Evolutionary conservation across 306 rosid genomes (phyloP), one percentile per base, ranked within the genome.

Genomic region (Notholithocarpus densiflorus): DNA sequence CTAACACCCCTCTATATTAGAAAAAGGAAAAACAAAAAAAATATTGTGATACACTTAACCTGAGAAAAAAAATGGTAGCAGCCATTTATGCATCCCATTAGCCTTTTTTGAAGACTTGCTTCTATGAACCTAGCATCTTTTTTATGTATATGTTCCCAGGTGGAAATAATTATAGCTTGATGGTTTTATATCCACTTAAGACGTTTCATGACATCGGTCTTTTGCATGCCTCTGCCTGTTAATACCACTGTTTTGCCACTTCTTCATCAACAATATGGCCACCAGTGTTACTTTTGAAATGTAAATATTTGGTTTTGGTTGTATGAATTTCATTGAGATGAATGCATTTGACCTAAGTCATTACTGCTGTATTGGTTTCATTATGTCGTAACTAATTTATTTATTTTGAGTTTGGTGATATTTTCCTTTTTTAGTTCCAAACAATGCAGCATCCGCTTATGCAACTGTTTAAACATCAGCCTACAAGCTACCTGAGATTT

Each of bases 401-500:
- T 73, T 73, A 54, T 73, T 5, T 17, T 45, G 55, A 20, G 10
- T 45, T 43, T 45, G 7, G 24, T 27, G 31, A 5, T 19, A 17
- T 73, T 34, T 72, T 73, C 52, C 34, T 69, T 45, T 45, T 15
- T 20, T 77, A 52, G 72, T 81, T 69, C 31, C n/a, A 52, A 69
- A 65, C 23, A 54, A 56, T 1, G 10, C 37, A 59, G 69, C 32
- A 37, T 65, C 48, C 73, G 57, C 71, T 32, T 72, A 19, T 71
- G 32, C 26, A 69, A 60, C 62, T 55, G 76, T 56, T 56, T 65
- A 64, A 60, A 18, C 72, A 69, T 34, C 26, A 34, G 52, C 72
- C 23, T 66, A 71, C 56, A 65, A 75, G 66, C n/a, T 55, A 80
- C 64, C 71, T 73, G 77, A 72, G 55, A 52, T 78, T 88, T 70